Conservation (phyloP, 441 rosid species). For the Erodium chrysanthum region DNA sequence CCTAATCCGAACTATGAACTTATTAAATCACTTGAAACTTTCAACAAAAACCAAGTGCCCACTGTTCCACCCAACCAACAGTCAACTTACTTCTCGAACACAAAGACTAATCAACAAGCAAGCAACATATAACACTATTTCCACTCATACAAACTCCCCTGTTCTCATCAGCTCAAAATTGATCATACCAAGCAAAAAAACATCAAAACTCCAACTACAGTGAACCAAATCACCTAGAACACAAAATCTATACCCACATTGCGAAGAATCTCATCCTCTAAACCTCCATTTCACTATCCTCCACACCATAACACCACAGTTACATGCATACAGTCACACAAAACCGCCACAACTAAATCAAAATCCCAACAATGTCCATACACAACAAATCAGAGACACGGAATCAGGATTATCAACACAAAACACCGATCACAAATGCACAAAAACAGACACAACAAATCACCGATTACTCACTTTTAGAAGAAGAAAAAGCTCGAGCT, state of each 20-base stretch:
- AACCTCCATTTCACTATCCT: neutral
- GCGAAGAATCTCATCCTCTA: conserved; percentile 13
- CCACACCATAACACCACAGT: neutral
- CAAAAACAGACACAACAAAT: neutral
- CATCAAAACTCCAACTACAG: neutral
- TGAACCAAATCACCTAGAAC: conserved; percentile 4
- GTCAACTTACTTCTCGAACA: neutral
- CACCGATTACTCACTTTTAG: neutral
- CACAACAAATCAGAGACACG: neutral
- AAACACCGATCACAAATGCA: neutral
- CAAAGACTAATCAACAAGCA: neutral
- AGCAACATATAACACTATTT: neutral
- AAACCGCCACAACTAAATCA: neutral
- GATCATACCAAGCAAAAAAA: neutral
- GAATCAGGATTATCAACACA: neutral
- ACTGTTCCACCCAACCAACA: neutral
- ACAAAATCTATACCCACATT: conserved; percentile 20
- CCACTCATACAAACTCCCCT: neutral
- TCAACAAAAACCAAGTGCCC: neutral
- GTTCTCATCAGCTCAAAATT: neutral
- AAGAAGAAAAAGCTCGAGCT: neutral
- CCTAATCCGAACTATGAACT: neutral
- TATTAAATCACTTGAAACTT: neutral
- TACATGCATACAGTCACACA: conserved; percentile 3
- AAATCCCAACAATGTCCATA: neutral